Base-by-base conservation (phyloP, 2,329 filamentous ascomycete genomes). In the Fusarium sterilihyphosum region DNA sequence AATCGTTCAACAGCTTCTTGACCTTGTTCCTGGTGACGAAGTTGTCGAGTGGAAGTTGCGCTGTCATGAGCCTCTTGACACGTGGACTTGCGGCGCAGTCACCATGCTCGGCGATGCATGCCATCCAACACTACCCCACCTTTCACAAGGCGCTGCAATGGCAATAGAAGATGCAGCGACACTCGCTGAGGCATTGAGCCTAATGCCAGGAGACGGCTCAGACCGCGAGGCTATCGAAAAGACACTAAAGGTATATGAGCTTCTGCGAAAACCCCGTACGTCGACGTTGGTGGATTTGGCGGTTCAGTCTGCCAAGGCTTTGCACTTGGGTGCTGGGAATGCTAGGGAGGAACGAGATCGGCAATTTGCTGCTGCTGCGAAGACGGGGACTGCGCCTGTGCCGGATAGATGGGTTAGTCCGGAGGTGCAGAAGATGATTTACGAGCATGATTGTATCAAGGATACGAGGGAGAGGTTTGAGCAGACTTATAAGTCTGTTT, bases 401-500 rank as follows among this genome's bases (percentile, higher is more conserved):
- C 70, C 70, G 5, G 70, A 73, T 35, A 73, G 59, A 12, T 73
- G 70, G 70, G 70, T 65, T 6, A 73, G 69, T 14, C 70, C 70
- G 2, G 70, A 73, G 35, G 37, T 73, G 6, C 70, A 73, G 40
- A 52, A 73, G 35, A 73, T 73, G 69, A 65, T 73, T 24, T 68
- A 67, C 20, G 50, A 61, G 33, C 53, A 72, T 17, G 70, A 73
- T n/a, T 59, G 56, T 3, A n/a, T 47, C 18, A 44, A 35, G 22
- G 67, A 72, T 41, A 41, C 57, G 1, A 37, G 44, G 3, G 37
- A 63, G 3, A 16, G 70, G n/a, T 72, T 72, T 16, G 13, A 18
- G 22, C 20, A 56, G n/a, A n/a, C 16, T 5, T 62, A 66, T 24
- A 29, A 31, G 4, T 35, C n/a, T 37, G 10, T 26, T 1, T 24